These are phyloP conservation scores for Umbelopsis sp. DNA, from an alignment of 192 early-diverging fungal species.

Conservation along the genomic window DNA sequence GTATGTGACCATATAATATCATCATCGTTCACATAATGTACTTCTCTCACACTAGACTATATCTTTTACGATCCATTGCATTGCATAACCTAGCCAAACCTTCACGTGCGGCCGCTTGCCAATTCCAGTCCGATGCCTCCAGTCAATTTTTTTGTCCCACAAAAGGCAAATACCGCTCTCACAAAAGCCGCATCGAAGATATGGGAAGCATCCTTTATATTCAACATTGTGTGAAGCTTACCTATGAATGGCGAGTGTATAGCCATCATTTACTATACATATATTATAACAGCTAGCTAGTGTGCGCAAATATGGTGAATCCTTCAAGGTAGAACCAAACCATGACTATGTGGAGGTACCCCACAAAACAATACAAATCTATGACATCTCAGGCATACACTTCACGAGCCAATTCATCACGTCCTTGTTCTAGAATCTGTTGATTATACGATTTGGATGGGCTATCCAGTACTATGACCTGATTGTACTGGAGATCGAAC, in stretches of 20 bases:
- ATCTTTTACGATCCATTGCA: neutral
- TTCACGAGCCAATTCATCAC: constrained; percentile 23
- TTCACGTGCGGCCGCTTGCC: constrained; percentile 2
- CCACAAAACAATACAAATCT: neutral
- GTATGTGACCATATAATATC: neutral
- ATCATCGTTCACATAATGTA: neutral
- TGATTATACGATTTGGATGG: constrained; percentile 31
- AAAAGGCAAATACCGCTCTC: neutral
- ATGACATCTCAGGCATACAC: constrained; percentile 10
- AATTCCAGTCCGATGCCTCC: constrained; percentile 1
- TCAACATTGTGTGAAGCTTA: too few species aligned
- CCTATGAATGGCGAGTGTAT: too few species aligned
- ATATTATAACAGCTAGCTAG: too few species aligned
- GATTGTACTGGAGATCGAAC: constrained; percentile 9
- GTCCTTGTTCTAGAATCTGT: constrained; percentile 19
- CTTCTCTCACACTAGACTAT: neutral
- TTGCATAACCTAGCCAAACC: neutral
- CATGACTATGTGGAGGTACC: neutral
- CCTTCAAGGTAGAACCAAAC: neutral
- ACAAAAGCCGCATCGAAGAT: too few species aligned
- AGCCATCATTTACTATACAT: too few species aligned
- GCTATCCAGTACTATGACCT: constrained; percentile 25
- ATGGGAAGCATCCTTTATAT: too few species aligned
- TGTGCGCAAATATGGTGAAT: neutral
- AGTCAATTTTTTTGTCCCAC: constrained; percentile 19